These are phyloP conservation scores for Hirschfeldia incana DNA, from an alignment of 345 rosid species.

Conservation along the genomic window DNA sequence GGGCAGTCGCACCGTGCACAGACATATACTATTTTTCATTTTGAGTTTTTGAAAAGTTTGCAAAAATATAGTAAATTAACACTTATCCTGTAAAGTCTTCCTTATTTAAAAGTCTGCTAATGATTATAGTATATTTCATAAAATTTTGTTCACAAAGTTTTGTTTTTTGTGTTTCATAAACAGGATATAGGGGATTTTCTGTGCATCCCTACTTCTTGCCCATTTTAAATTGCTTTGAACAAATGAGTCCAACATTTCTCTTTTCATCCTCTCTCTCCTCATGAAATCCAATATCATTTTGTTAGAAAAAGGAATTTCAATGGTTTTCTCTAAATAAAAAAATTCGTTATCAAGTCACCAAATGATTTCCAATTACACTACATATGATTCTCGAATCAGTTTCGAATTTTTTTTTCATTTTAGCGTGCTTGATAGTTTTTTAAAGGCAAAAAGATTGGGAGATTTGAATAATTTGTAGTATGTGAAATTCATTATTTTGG, in stretches of 20 bases:
- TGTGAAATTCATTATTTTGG: constrained; percentile 33
- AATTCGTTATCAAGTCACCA: not conserved
- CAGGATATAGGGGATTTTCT: constrained; percentile 12
- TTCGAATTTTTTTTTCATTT: not conserved
- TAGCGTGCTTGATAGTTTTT: not conserved
- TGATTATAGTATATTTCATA: constrained; percentile 10
- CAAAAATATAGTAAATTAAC: not conserved
- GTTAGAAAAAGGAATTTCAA: not conserved
- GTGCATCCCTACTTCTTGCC: constrained; percentile 5
- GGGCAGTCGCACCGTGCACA: constrained; percentile 38
- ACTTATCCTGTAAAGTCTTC: not conserved
- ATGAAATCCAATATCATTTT: not conserved
- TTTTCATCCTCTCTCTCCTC: constrained; percentile 14
- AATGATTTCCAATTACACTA: constrained; percentile 5
- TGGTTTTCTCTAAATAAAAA: not conserved
- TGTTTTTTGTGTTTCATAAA: constrained; percentile 3
- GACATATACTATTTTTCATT: not conserved
- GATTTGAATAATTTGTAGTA: constrained; percentile 24
- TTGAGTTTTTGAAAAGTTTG: not conserved
- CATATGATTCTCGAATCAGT: constrained; percentile 1
- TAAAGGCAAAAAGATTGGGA: not conserved
- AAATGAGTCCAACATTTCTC: constrained; percentile 34
- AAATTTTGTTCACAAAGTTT: constrained; percentile 1
- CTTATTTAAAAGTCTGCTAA: not conserved
- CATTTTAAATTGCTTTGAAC: constrained; percentile 23